Percentiles rank a stretch among this genome's conserved stretches.
Evolutionary conservation across 805 yeast species (phyloP).

Genomic region (Metschnikowia chrysomelidarum): DNA sequence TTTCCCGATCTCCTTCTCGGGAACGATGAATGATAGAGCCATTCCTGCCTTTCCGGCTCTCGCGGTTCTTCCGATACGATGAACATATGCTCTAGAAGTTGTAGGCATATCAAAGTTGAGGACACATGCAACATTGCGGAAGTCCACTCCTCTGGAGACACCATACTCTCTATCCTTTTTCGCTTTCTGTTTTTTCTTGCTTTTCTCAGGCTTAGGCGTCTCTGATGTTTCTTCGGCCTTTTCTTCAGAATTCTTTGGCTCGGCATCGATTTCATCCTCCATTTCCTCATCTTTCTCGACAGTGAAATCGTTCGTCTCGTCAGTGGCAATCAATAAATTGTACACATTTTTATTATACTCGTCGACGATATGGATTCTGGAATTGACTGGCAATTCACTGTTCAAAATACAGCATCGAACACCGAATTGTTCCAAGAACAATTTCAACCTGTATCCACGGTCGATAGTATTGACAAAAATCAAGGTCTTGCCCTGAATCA

Average conservation of each 20-base stretch:
- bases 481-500: conserved; percentile 88
- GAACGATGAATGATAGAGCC: conserved; percentile 89
- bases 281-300: conserved; percentile 50
- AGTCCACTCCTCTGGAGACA: conserved; percentile 96
- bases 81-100: conserved; percentile 84
- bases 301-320: conserved; percentile 68
- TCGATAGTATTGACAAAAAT: conserved; percentile 92
- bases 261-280: conserved; percentile 26
- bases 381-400: conserved; percentile 88
- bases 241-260: conserved; percentile 19
- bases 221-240: conserved; percentile 14
- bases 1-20: conserved; percentile 78
- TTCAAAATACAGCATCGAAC: conserved; percentile 83
- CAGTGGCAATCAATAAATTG: conserved; percentile 88
- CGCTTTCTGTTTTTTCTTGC: conserved; percentile 23
- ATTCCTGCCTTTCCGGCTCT: conserved; percentile 96
- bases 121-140: conserved; percentile 94
- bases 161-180: conserved; percentile 78
- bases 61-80: conserved; percentile 96
- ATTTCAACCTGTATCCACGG: conserved; percentile 87
- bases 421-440: conserved; percentile 94
- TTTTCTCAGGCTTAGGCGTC: conserved; percentile 13
- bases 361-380: conserved; percentile 92
- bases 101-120: conserved; percentile 92
- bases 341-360: conserved; percentile 91